Conservation (phyloP, 331 rosid genomes). For the Pyracantha coccinea region DNA sequence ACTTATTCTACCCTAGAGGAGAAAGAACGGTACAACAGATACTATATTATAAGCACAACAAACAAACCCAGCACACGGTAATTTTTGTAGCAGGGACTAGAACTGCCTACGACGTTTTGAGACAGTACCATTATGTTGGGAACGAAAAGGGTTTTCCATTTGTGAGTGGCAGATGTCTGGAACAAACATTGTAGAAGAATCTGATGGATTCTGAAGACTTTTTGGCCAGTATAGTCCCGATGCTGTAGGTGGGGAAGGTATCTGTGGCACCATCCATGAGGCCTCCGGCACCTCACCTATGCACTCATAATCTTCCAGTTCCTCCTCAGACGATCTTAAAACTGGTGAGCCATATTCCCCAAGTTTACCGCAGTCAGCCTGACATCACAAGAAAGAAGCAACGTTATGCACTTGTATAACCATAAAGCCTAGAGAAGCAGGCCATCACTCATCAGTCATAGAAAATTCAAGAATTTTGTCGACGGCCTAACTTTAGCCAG, state of each 20-base stretch:
- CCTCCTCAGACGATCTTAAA: constrained; percentile 45
- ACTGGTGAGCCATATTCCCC: constrained; percentile 62
- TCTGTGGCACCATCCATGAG: constrained; percentile 73
- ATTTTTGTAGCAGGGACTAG: constrained; percentile 9
- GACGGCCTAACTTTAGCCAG: background rate
- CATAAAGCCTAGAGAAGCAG: background rate
- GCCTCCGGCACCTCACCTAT: constrained; percentile 56
- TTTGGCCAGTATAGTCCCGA: constrained; percentile 82
- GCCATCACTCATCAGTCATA: background rate
- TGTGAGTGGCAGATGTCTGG: constrained; percentile 49
- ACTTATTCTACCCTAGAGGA: background rate
- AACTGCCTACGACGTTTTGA: constrained; percentile 38
- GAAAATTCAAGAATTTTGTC: background rate
- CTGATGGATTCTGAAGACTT: constrained; percentile 28
- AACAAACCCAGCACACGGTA: constrained; percentile 4
- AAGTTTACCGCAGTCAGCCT: constrained; percentile 71
- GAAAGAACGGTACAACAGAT: background rate
- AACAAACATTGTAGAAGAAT: constrained; percentile 41
- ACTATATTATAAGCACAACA: background rate
- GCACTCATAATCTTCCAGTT: constrained; percentile 41
- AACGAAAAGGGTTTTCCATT: constrained; percentile 14
- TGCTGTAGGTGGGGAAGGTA: constrained; percentile 87
- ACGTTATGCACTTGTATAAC: constrained; percentile 5
- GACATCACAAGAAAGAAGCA: constrained; percentile 20
- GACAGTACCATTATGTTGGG: constrained; percentile 17